Evolutionary conservation across 805 yeast species (phyloP), one percentile per base, ranked within the genome.

Genomic region (Brettanomyces custersianus): DNA sequence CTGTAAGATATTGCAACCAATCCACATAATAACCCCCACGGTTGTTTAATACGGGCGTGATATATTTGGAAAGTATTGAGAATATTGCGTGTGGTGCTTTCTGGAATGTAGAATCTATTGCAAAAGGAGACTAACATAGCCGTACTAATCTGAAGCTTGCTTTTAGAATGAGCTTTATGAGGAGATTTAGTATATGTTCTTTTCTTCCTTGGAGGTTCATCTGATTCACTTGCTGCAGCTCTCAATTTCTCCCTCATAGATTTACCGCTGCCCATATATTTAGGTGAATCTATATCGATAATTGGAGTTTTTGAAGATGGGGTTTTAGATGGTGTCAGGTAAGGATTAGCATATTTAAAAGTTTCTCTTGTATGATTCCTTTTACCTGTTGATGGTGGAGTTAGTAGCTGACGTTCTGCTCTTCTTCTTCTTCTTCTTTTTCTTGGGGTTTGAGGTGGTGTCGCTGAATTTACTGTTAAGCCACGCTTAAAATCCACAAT

Each of bases 11-110:
- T 69, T 24, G 78, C 62, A 1, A 80, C 65, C 42, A 81, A 50
- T 0, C 88, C 88, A 51, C 83, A 77, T 3, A 80, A 71, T 17
- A 81, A 52, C 6, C 76, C 74, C 86, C 87, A 80, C 27, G 77
- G 79, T 39, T 71, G 74, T 24, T 69, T 69, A 27, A 78, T 68
- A 43, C 74, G 72, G 30, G 67, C 65, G 32, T 68, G 64, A 47
- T 74, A 72, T 4, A 62, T 54, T 27, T 65, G 56, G 44, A 68
- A 80, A 1, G 76, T 68, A 28, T 65, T 67, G 8, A 78, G 40
- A 31, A 81, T 62, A 24, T 61, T 55, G 19, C 63, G 59, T 0
- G 84, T 73, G 2, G 70, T 59, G 0, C 66, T 63, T 16, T 65
- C 58, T 0, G 84, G 83, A 18, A 81, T 59, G 49, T 75, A 74